Evolutionary conservation across 1,139 yeast species (phyloP).

Genomic region (Hyphopichia khmerensis): DNA sequence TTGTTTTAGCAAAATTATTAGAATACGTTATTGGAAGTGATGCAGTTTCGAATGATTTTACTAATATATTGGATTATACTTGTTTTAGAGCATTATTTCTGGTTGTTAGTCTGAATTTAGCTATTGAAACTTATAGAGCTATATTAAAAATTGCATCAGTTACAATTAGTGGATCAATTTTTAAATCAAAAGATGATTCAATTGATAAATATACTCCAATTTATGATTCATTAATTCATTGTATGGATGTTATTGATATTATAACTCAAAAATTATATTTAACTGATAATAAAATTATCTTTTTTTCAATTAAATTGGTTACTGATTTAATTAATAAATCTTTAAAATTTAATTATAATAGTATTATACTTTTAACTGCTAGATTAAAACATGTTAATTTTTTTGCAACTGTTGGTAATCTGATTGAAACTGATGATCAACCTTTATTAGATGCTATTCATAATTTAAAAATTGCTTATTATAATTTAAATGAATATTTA

Average conservation of each 20-base stretch:
- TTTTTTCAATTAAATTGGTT: slow-evolving; percentile 46
- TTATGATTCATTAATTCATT: slow-evolving; percentile 42
- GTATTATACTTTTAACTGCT: slow-evolving; percentile 44
- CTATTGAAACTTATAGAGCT: slow-evolving; percentile 51
- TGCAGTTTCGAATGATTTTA: slow-evolving; percentile 39
- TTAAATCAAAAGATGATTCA: slow-evolving; percentile 32
- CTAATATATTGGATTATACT: slow-evolving; percentile 37
- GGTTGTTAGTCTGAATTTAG: slow-evolving; percentile 44
- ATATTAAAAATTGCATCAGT: slow-evolving; percentile 45
- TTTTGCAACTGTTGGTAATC: slow-evolving; percentile 40
- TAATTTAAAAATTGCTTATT: slow-evolving; percentile 35
- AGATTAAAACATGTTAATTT: slow-evolving; percentile 47
- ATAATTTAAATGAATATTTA: slow-evolving; percentile 39
- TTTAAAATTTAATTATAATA: slow-evolving; percentile 37
- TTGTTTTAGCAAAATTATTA: slow-evolving; percentile 51
- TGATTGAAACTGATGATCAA: slow-evolving; percentile 40
- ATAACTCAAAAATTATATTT: slow-evolving; percentile 41
- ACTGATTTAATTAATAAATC: slow-evolving; percentile 46
- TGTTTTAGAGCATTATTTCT: slow-evolving; percentile 45
- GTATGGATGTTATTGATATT: slow-evolving; percentile 43
- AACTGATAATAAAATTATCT: slow-evolving; percentile 46
- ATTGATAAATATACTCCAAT: slow-evolving; percentile 39
- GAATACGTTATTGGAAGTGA: slow-evolving; percentile 44
- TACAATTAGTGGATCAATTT: slow-evolving; percentile 45
- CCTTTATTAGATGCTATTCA: slow-evolving; percentile 32